These are phyloP conservation scores for Fusarium udum DNA, from an alignment of 2,329 filamentous ascomycete species.

Conservation along the genomic window DNA sequence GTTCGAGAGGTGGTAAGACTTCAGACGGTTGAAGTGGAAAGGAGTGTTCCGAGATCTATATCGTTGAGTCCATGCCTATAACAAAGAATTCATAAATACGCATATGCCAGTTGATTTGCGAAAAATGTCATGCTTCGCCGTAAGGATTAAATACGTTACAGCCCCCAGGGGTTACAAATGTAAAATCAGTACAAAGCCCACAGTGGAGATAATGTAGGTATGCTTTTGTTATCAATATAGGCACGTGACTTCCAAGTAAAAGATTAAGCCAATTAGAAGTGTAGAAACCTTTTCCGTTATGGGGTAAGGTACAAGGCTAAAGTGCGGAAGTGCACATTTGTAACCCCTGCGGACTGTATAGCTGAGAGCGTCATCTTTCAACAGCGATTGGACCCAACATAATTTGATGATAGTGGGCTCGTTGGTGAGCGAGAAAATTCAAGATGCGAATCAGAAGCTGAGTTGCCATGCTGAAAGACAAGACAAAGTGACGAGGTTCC, in stretches of 20 bases:
- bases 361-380: not conserved
- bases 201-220: too few relatives aligned
- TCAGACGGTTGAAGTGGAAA: not conserved
- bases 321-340: too few relatives aligned
- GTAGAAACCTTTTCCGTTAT: too few relatives aligned
- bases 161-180: too few relatives aligned
- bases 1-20: not conserved
- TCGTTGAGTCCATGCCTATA: constrained; percentile 14
- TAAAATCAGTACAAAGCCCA: too few relatives aligned
- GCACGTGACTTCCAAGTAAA: too few relatives aligned
- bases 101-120: constrained; percentile 8
- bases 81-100: constrained; percentile 1
- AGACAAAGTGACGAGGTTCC: constrained; percentile 24
- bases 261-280: too few relatives aligned
- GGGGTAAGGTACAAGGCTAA: too few relatives aligned
- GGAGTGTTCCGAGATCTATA: constrained; percentile 5
- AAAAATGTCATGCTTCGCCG: not conserved
- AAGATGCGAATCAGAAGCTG: constrained; percentile 35
- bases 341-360: too few relatives aligned
- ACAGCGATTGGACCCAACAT: constrained; percentile 29
- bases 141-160: constrained; percentile 22
- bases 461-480: constrained; percentile 4
- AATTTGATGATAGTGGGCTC: constrained; percentile 22
- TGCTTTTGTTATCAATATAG: too few relatives aligned
- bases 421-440: not conserved